Conservation (phyloP, 345 rosid genomes). For the Salix arbutifolia region DNA sequence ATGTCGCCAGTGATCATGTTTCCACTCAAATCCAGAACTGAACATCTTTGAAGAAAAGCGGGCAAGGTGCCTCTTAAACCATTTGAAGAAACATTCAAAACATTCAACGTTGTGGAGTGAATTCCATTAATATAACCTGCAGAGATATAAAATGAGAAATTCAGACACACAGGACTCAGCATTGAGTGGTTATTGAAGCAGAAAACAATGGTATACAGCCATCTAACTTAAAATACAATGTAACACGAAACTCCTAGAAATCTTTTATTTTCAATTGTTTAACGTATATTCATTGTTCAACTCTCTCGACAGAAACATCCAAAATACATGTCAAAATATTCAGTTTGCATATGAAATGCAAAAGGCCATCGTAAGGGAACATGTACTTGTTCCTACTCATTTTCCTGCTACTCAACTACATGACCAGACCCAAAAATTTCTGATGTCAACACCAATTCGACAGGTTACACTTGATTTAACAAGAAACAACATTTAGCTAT, state of each 20-base stretch:
- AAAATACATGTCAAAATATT: neutral
- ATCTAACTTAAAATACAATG: neutral
- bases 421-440: neutral
- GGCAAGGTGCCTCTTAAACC: slow-evolving; percentile 71
- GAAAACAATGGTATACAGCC: neutral
- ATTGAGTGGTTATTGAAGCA: neutral
- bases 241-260: neutral
- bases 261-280: neutral
- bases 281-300: neutral
- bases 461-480: neutral
- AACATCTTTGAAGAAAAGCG: slow-evolving; percentile 34
- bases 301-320: neutral
- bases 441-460: neutral
- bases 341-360: neutral
- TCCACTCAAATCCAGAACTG: slow-evolving; percentile 63
- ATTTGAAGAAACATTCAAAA: slow-evolving; percentile 78
- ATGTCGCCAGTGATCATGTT: slow-evolving; percentile 61
- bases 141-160: neutral
- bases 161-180: slow-evolving; percentile 2
- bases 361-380: neutral
- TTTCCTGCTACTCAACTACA: neutral
- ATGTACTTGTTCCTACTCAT: neutral
- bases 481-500: neutral
- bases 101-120: slow-evolving; percentile 56
- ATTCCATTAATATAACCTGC: slow-evolving; percentile 62